Conservation (phyloP, 768 basidiomycete species). For the Dictyophora rubrovolvata region DNA sequence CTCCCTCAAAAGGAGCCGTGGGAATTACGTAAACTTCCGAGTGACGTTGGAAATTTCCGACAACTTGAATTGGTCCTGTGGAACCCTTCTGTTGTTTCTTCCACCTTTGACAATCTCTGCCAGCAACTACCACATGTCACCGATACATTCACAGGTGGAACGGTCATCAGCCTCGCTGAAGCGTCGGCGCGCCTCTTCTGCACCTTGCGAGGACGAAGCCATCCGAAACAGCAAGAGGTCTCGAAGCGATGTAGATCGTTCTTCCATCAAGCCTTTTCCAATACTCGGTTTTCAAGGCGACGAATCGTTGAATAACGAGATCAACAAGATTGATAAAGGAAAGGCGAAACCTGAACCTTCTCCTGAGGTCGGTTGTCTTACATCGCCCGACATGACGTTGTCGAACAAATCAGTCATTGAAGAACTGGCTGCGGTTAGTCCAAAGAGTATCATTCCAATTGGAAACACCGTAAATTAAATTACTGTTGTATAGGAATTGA, state of each 20-base stretch:
- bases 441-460: conserved; percentile 10
- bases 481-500: conserved; percentile 53
- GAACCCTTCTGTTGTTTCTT: neutral
- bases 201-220: conserved; percentile 8
- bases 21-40: neutral
- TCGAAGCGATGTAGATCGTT: neutral
- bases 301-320: neutral
- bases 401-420: conserved; percentile 3
- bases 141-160: neutral
- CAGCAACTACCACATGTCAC: neutral
- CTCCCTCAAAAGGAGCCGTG: neutral
- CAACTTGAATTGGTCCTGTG: neutral
- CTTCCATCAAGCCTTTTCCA: neutral
- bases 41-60: conserved; percentile 9
- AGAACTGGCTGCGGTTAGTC: neutral
- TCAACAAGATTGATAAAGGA: neutral
- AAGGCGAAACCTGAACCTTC: conserved; percentile 4
- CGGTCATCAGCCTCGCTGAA: neutral
- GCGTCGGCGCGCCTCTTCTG: conserved; percentile 4
- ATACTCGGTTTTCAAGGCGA: neutral
- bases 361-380: neutral
- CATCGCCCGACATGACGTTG: neutral
- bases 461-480: conserved; percentile 51
- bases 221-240: conserved; percentile 5
- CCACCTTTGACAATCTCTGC: neutral